Conservation (phyloP, 169 alveolate species). For the Plasmodium yoelii region DNA sequence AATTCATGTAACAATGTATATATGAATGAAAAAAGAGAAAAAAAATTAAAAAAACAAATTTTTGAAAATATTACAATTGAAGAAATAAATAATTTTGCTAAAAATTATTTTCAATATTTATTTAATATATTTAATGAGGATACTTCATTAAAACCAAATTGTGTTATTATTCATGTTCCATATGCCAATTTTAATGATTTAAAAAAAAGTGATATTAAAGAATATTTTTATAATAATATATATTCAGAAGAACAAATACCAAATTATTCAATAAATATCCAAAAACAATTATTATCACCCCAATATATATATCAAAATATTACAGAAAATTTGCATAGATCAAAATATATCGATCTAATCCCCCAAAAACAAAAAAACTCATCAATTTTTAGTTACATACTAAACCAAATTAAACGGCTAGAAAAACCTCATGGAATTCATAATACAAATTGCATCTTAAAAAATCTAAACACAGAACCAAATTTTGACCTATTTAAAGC, state of each 20-base stretch:
- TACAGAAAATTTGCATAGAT: constrained; percentile 12
- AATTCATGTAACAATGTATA: constrained; percentile 53
- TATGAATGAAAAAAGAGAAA: constrained; percentile 69
- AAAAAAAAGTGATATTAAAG: constrained; percentile 23
- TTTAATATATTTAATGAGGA: constrained; percentile 52
- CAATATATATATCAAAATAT: constrained; percentile 46
- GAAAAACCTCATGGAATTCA: constrained; percentile 5
- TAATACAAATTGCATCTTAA: background rate
- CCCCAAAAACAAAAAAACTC: background rate
- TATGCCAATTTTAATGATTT: background rate
- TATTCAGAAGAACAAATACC: constrained; percentile 31
- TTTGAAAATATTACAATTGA: constrained; percentile 48
- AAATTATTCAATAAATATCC: constrained; percentile 48
- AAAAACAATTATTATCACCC: constrained; percentile 33
- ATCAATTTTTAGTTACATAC: constrained; percentile 20
- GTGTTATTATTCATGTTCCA: constrained; percentile 69
- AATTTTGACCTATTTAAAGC: constrained; percentile 15
- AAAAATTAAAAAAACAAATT: constrained; percentile 40
- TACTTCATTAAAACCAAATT: constrained; percentile 57
- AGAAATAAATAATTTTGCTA: constrained; percentile 63
- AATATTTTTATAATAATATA: constrained; percentile 44
- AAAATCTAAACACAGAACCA: constrained; percentile 7
- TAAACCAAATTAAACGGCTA: constrained; percentile 12
- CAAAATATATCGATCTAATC: constrained; percentile 15
- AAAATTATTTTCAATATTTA: constrained; percentile 50